phyloP scores from a whole-genome alignment of 208 protist genomes.

The Leishmania martiniquensis region DNA sequence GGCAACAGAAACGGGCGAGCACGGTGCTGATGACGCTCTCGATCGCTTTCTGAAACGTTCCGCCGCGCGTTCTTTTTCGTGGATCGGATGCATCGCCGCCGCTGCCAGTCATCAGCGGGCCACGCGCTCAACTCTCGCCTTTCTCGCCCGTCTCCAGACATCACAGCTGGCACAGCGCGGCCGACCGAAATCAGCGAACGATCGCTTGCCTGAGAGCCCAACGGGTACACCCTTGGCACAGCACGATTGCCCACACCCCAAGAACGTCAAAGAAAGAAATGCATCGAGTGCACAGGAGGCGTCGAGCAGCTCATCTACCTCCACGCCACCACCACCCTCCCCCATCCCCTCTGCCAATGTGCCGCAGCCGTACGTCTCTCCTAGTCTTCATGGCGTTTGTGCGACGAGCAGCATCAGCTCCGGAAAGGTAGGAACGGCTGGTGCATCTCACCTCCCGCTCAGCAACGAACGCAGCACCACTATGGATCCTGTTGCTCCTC shows the following conservation, averaged over 20 bases:
- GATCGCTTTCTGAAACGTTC: neutral
- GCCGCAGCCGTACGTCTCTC: conserved; percentile 1
- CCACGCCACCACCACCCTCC: neutral
- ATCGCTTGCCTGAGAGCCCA: neutral
- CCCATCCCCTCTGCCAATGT: neutral
- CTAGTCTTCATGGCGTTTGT: neutral
- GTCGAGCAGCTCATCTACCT: neutral
- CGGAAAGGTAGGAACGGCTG: neutral
- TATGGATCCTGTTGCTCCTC: neutral
- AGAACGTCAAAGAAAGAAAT: neutral
- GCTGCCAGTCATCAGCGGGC: conserved; percentile 3
- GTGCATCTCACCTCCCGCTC: neutral
- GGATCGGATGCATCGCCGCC: conserved; percentile 17
- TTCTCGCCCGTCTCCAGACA: conserved; percentile 15
- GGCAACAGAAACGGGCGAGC: neutral
- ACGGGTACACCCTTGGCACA: neutral
- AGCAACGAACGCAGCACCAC: neutral
- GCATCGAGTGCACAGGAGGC: neutral
- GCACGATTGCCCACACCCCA: neutral
- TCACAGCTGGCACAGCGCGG: neutral
- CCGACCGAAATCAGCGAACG: neutral
- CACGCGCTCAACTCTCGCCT: conserved; percentile 18
- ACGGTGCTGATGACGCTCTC: neutral
- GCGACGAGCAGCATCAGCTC: neutral
- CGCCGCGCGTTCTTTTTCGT: conserved; percentile 9